phyloP scores from a whole-genome alignment of 306 rosid genomes.

The Vigna unguiculata region DNA sequence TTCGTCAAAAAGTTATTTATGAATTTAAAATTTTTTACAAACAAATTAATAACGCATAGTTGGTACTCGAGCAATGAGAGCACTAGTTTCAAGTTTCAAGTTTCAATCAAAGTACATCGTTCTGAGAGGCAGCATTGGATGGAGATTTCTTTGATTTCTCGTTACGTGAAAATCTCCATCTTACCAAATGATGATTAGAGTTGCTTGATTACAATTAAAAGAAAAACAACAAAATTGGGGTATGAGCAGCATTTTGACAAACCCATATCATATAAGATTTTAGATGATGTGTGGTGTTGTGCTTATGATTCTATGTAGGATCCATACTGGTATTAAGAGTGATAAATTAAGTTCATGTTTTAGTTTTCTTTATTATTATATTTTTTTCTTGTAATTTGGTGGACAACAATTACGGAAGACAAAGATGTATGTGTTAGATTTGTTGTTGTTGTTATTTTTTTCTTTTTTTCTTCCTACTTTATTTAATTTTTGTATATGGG shows the following conservation, averaged over 20 bases:
- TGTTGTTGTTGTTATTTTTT: too few relatives aligned
- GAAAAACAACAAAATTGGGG: not conserved
- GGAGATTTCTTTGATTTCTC: slow-evolving; percentile 28
- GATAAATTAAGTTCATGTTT: too few relatives aligned
- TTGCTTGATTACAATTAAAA: not conserved
- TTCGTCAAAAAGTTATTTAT: too few relatives aligned
- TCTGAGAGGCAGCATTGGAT: slow-evolving; percentile 5
- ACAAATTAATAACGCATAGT: not conserved
- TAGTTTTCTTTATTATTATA: too few relatives aligned
- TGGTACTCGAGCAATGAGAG: slow-evolving; percentile 18
- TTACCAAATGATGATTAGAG: slow-evolving; percentile 20
- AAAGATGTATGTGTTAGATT: too few relatives aligned
- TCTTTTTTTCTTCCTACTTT: too few relatives aligned
- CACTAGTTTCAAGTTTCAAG: not conserved
- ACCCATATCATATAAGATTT: slow-evolving; percentile 13
- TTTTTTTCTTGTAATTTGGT: too few relatives aligned
- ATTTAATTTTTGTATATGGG: too few relatives aligned
- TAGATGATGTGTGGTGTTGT: too few relatives aligned
- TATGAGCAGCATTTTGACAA: not conserved
- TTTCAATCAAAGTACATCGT: slow-evolving; percentile 22
- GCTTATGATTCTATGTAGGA: too few relatives aligned
- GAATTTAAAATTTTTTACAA: slow-evolving; percentile 4
- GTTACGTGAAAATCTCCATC: slow-evolving; percentile 25
- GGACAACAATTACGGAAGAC: too few relatives aligned
- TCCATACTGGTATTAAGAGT: too few relatives aligned